phyloP scores from a whole-genome alignment of 306 rosid genomes.

The Macrotyloma uniflorum region DNA sequence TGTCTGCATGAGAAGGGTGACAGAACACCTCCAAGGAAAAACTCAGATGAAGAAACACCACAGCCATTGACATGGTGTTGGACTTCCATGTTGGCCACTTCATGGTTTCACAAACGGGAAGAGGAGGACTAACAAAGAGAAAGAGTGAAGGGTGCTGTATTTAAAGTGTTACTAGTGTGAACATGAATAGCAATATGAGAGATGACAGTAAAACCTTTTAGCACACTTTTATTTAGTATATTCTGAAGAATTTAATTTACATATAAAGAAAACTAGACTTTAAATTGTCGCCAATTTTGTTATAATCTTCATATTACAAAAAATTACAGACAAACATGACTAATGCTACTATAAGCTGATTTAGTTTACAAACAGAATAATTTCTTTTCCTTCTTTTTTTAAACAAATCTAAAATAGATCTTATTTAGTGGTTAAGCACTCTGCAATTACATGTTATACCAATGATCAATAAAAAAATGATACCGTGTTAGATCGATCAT shows the following conservation, averaged over 20 bases:
- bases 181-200: neutral
- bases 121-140: slow-evolving; percentile 15
- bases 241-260: neutral
- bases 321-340: no score
- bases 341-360: no score
- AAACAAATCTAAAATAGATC: no score
- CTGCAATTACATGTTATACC: no score
- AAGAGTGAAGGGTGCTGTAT: neutral
- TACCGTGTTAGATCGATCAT: no score
- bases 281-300: no score
- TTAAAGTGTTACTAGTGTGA: slow-evolving; percentile 34
- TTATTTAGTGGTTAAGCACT: no score
- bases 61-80: slow-evolving; percentile 30
- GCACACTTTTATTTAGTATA: neutral
- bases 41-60: slow-evolving; percentile 37
- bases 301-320: no score
- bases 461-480: neutral
- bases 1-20: slow-evolving; percentile 45
- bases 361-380: no score
- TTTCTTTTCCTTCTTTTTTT: no score
- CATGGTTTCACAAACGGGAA: slow-evolving; percentile 39
- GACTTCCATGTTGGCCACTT: slow-evolving; percentile 31
- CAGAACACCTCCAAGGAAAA: slow-evolving; percentile 35
- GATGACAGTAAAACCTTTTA: neutral
- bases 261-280: no score